Evolutionary conservation across 306 rosid genomes (phyloP), one percentile per base, ranked within the genome.

Genomic region (Hippophae tibetana): DNA sequence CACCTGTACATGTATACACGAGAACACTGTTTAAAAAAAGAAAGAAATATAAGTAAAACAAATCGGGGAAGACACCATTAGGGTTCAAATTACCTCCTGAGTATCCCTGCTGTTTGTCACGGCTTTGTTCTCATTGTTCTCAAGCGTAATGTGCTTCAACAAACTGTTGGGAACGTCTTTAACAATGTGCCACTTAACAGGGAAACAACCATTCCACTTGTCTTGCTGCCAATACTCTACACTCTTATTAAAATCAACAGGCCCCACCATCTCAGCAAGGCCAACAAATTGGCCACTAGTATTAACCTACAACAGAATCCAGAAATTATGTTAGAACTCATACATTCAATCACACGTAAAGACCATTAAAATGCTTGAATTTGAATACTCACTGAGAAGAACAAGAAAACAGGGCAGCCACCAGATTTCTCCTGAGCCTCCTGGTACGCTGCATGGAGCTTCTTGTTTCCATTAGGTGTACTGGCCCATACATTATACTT

Each of bases 191-290:
- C 99, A 92, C 81, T 84, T 92, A 1, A 92, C 85, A 63, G 96
- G 89, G 69, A 92, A 92, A 61, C 95, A 92, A 56, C 99, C 99
- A 53, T 85, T 92, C 99, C 99, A 92, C 73, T 88, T 92, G 74
- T 92, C 99, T 65, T 92, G 99, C 54, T 92, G 99, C 99, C 99
- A 92, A 72, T 92, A 92, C 82, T 88, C 99, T 55, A 92, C 55
- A 63, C 77, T 92, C 74, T 79, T 83, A 69, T 88, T 79, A 60
- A 92, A 92, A 74, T 92, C 99, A 60, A 92, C 99, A 0, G 96
- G 88, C 9, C 99, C 99, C 13, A 75, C 43, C 99, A 92, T 92
- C 81, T 92, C 99, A 0, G 99, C 96, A 26, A 92, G 82, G 41
- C 99, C 99, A 40, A 92, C 96, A 66, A 92, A 92, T 60, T 92